Base-by-base conservation (phyloP, 202 grass and related monocot species). In the Bolboschoenoplectus hybrid region DNA sequence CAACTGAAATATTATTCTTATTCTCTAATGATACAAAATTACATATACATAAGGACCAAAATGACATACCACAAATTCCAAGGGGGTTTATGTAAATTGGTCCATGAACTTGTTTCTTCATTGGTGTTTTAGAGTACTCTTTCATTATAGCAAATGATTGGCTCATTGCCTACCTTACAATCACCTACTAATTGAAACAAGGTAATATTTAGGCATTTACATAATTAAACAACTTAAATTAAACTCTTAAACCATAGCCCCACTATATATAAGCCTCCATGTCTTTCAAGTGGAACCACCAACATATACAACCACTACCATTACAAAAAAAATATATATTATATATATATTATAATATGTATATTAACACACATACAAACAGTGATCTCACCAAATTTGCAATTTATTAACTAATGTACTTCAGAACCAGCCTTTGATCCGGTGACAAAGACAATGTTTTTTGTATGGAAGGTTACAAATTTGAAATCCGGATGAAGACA, bases 201-300 rank as follows among this genome's bases (percentile, higher is more conserved):
- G 81, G 80, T 50, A 83, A 83, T 65, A 83, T 83, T 61, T 52
- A 67, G 67, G 58, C 63, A 83, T 83, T 61, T 38, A 82, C n/a
- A 82, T 82, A 58, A 4, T 58, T 62, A 67, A 83, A 67, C 13
- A 82, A 83, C 40, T 82, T 45, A 45, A 43, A 26, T 26, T 67
- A 13, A 67, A 9, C 5, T 16, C 16, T 14, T 56, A 60, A 26
- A 26, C 3, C 6, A 39, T 64, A 51, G 45, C n/a, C 63, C 81
- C 81, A 83, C 61, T 67, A 67, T 38, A 67, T 67, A 67, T 38
- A 67, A 67, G 20, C 16, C 32, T 67, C 62, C 81, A 67, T 36
- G 6, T 34, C 62, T 83, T 83, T 83, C 81, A 51, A 83, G 81
- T 83, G 81, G 81, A 83, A 83, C 81, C 62, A 83, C 81, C 81